Evolutionary conservation across 257 asterid species (phyloP), one percentile per base, ranked within the genome.

Genomic region (Przewalskia tangutica): DNA sequence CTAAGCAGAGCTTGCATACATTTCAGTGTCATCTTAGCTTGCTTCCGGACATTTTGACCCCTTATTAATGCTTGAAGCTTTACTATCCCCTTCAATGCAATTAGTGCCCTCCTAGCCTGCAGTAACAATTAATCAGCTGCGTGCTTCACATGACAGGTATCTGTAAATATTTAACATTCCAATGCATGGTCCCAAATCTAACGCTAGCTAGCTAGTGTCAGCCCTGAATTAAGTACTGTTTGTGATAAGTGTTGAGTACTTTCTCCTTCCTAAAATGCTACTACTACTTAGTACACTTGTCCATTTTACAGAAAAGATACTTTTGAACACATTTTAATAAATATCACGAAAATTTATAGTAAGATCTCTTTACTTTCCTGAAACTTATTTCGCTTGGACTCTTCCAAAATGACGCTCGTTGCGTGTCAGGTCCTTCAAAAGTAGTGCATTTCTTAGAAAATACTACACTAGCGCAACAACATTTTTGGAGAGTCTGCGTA

Each of bases 1-100:
- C 97, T 90, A 73, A 95, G 94, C 86, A 95, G 84, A 60, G 99
- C 93, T 81, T 95, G 97, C 99, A 95, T 92, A 92, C 97, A 95
- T 79, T 87, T 91, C 82, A 95, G 90, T 0, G 98, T 92, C 93
- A 92, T 91, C 84, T 91, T 91, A 0, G 99, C 98, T 85, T 95
- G 98, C 82, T 90, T 94, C 68, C 99, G 64, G 6, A 94, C 98
- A 36, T 90, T 94, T 87, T 95, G 99, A 67, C 99, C 99, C 85
- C 99, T 89, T 80, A 95, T 89, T 23, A 95, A 80, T 18, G 99
- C 99, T 86, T 95, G 99, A 58, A 95, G 96, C 82, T 91, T 94
- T 84, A 95, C 98, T 44, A 95, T 90, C 82, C 99, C 99, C 83
- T 91, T 90, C 7, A 95, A 93, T 10, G 98, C 99, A 42, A 85